These are phyloP conservation scores for Xerocomus potaroensis DNA, from an alignment of 768 basidiomycete species.

Conservation along the genomic window DNA sequence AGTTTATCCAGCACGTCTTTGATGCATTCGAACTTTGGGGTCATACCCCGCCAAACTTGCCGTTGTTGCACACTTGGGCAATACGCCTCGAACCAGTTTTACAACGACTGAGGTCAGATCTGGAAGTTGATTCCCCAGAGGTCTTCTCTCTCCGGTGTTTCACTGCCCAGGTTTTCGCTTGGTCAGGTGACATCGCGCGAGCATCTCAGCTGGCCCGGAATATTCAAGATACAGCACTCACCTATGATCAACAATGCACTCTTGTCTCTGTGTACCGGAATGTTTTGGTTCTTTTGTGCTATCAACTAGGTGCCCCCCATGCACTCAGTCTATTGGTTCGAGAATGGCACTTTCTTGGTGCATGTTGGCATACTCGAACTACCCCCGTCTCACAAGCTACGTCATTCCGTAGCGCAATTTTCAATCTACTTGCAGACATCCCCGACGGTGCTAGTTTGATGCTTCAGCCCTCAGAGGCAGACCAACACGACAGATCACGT, in stretches of 20 bases:
- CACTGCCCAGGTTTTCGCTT: conserved; percentile 31
- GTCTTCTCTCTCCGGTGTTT: conserved; percentile 27
- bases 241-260: conserved; percentile 17
- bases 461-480: conserved; percentile 20
- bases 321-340: conserved; percentile 39
- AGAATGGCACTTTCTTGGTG: conserved; percentile 35
- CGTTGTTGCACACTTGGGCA: conserved; percentile 34
- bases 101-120: conserved; percentile 22
- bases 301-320: conserved; percentile 28
- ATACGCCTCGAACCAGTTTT: conserved; percentile 34
- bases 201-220: conserved; percentile 30
- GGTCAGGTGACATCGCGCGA: conserved; percentile 34
- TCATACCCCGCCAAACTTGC: conserved; percentile 14
- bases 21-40: conserved; percentile 10
- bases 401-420: conserved; percentile 29
- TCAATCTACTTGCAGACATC: conserved; percentile 28
- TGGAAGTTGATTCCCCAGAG: conserved; percentile 17
- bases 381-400: conserved; percentile 5
- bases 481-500: conserved; percentile 23
- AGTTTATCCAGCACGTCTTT: conserved; percentile 25
- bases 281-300: conserved; percentile 35
- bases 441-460: conserved; percentile 30
- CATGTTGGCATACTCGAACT: conserved; percentile 14
- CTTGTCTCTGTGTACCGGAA: conserved; percentile 34
- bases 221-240: conserved; percentile 19